Evolutionary conservation across 495 filamentous ascomycete species (phyloP).

Genomic region (Penicillium riverlandense): DNA sequence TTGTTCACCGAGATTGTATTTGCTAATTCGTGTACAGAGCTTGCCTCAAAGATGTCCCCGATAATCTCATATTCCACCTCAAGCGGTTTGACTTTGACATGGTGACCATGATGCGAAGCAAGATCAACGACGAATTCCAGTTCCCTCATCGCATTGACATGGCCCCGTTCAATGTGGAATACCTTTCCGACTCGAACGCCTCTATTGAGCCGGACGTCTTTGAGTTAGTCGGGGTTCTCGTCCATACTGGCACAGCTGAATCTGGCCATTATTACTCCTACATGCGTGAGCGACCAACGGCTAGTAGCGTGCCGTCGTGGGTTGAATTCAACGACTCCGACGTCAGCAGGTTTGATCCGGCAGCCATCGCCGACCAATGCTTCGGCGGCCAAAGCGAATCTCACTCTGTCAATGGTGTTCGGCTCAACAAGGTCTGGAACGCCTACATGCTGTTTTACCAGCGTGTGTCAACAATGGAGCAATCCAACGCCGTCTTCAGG

Average conservation of each 20-base stretch:
- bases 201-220: slow-evolving; percentile 62
- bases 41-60: slow-evolving; percentile 86
- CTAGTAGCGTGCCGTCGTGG: slow-evolving; percentile 52
- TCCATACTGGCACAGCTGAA: slow-evolving; percentile 88
- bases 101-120: slow-evolving; percentile 72
- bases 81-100: slow-evolving; percentile 97
- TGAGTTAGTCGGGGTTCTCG: slow-evolving; percentile 84
- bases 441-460: slow-evolving; percentile 99
- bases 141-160: slow-evolving; percentile 86
- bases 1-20: background rate
- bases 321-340: slow-evolving; percentile 90
- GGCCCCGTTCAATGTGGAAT: slow-evolving; percentile 79
- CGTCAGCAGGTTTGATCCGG: slow-evolving; percentile 67
- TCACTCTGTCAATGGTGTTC: slow-evolving; percentile 34
- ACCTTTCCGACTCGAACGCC: slow-evolving; percentile 60
- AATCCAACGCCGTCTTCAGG: slow-evolving; percentile 18
- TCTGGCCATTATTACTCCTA: slow-evolving; percentile 97
- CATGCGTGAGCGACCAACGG: slow-evolving; percentile 69
- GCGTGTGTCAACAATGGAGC: slow-evolving; percentile 58
- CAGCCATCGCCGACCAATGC: slow-evolving; percentile 63
- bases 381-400: slow-evolving; percentile 67
- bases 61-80: slow-evolving; percentile 92
- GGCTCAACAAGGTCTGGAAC: slow-evolving; percentile 64
- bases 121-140: slow-evolving; percentile 92
- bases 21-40: slow-evolving; percentile 39